Conservation (phyloP, 208 protist species). For the Acanthamoeba sp. region DNA sequence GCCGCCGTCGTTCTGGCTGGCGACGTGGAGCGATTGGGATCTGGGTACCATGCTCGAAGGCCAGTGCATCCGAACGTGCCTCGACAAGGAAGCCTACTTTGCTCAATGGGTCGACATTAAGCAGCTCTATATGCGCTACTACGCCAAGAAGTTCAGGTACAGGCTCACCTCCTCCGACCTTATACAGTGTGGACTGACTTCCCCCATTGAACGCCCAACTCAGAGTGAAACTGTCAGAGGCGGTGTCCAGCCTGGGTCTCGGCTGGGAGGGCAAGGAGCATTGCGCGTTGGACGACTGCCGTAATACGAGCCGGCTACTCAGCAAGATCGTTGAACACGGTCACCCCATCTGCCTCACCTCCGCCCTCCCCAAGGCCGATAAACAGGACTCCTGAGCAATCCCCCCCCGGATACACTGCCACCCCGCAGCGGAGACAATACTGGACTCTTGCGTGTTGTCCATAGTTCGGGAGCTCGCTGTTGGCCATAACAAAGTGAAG, state of each 20-base stretch:
- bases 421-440: too few relatives aligned
- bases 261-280: not conserved
- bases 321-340: not conserved
- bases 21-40: conserved; percentile 97
- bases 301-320: not conserved
- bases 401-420: too few relatives aligned
- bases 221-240: conserved; percentile 2
- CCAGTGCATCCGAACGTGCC: conserved; percentile 31
- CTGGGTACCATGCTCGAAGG: conserved; percentile 89
- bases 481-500: too few relatives aligned
- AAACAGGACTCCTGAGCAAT: too few relatives aligned
- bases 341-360: not conserved
- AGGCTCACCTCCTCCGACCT: not conserved
- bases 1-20: conserved; percentile 89
- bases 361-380: not conserved
- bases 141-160: conserved; percentile 12
- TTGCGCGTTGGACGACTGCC: conserved; percentile 30
- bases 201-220: not conserved
- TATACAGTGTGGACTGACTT: not conserved
- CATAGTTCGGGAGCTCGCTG: too few relatives aligned
- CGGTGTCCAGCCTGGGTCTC: not conserved
- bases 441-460: too few relatives aligned
- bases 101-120: not conserved
- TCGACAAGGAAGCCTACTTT: conserved; percentile 40
- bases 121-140: conserved; percentile 45